phyloP scores from a whole-genome alignment of 108 stramenopile genomes.

The Pseudonitzschia pungens region DNA sequence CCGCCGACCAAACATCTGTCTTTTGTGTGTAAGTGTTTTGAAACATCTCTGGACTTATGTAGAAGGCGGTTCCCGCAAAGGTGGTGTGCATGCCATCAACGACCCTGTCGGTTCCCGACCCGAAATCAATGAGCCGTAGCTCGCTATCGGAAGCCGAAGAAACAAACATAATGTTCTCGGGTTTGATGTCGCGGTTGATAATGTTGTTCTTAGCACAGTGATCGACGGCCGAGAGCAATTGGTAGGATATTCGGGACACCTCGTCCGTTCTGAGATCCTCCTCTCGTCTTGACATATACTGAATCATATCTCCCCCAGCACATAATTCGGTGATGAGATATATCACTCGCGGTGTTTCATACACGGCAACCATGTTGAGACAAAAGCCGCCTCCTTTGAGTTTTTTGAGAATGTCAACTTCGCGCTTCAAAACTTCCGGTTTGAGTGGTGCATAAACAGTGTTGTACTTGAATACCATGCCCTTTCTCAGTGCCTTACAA shows the following conservation, averaged over 20 bases:
- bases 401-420: slow-evolving; percentile 69
- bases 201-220: slow-evolving; percentile 69
- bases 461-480: slow-evolving; percentile 78
- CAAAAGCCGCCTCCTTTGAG: slow-evolving; percentile 59
- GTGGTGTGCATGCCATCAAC: slow-evolving; percentile 57
- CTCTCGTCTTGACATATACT: slow-evolving; percentile 56
- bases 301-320: slow-evolving; percentile 84
- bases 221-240: slow-evolving; percentile 69
- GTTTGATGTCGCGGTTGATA: slow-evolving; percentile 52
- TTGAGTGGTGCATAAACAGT: slow-evolving; percentile 75
- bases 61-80: slow-evolving; percentile 83
- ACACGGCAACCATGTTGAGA: slow-evolving; percentile 51
- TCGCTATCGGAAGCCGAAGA: slow-evolving; percentile 45
- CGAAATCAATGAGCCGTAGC: slow-evolving; percentile 81
- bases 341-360: slow-evolving; percentile 63
- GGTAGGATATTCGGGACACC: slow-evolving; percentile 77
- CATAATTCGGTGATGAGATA: slow-evolving; percentile 76
- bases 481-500: slow-evolving; percentile 73
- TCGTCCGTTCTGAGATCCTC: slow-evolving; percentile 79
- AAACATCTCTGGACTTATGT: slow-evolving; percentile 85
- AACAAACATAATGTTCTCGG: slow-evolving; percentile 72
- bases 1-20: slow-evolving; percentile 78
- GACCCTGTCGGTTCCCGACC: slow-evolving; percentile 55
- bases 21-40: slow-evolving; percentile 58
- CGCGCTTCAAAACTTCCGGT: slow-evolving; percentile 55